phyloP scores from a whole-genome alignment of 768 basidiomycete species.

The Hygrophorus russula region DNA sequence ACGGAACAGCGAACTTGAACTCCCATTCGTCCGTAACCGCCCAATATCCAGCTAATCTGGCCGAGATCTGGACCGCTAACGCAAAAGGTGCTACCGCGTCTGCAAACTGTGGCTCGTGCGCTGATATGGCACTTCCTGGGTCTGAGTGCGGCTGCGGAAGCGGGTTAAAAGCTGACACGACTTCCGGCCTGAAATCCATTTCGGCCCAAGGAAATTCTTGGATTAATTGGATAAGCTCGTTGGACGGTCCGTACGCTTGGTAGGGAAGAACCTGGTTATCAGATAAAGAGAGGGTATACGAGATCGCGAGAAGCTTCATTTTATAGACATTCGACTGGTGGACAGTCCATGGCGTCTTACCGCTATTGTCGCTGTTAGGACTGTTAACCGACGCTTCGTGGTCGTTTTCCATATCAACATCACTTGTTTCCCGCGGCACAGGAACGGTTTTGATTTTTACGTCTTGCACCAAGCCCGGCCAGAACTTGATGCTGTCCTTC shows the following conservation, averaged over 20 bases:
- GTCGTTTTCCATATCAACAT: neutral
- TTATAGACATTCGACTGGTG: constrained; percentile 54
- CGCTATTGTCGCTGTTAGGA: constrained; percentile 10
- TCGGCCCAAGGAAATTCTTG: constrained; percentile 29
- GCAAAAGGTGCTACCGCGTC: constrained; percentile 54
- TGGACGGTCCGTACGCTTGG: constrained; percentile 50
- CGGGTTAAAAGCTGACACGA: constrained; percentile 42
- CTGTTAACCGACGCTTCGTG: constrained; percentile 4
- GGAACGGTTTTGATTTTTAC: constrained; percentile 36
- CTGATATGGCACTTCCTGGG: neutral
- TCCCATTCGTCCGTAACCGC: constrained; percentile 66
- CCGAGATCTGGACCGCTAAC: constrained; percentile 62
- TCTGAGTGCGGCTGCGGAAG: constrained; percentile 16
- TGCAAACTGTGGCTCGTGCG: constrained; percentile 24
- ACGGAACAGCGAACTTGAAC: constrained; percentile 35
- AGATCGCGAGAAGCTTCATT: constrained; percentile 54
- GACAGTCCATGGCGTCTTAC: constrained; percentile 39
- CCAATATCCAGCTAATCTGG: constrained; percentile 54
- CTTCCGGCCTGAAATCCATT: constrained; percentile 29
- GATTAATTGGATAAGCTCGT: constrained; percentile 40
- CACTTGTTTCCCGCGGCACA: constrained; percentile 15
- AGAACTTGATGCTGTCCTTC: constrained; percentile 45
- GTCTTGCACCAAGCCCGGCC: constrained; percentile 66
- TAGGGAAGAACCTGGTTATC: constrained; percentile 65
- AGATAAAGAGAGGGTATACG: constrained; percentile 32